Evolutionary conservation across 2,329 filamentous ascomycete genomes (phyloP).

Genomic region (Xylariaceae sp.): DNA sequence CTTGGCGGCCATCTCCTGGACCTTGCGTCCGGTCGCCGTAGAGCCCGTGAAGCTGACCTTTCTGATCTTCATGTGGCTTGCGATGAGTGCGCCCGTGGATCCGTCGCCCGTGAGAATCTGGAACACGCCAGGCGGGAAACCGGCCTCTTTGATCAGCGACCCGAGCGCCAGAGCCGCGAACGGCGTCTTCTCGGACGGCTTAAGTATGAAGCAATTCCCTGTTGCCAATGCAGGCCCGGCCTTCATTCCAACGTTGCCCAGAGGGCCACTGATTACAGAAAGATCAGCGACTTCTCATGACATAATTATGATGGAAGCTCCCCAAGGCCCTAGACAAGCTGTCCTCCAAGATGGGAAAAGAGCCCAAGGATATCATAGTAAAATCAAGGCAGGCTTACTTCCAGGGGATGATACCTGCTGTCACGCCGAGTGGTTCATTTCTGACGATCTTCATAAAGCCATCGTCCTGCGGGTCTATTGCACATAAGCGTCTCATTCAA

Average conservation of each 20-base stretch:
- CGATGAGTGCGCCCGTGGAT: conserved; percentile 11
- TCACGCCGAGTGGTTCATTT: conserved; percentile 13
- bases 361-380: no score
- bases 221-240: conserved; percentile 31
- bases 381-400: no score
- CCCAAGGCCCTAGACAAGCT: no score
- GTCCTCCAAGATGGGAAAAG: no score
- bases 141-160: conserved; percentile 29
- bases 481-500: no score
- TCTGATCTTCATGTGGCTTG: conserved; percentile 12
- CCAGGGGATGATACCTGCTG: conserved; percentile 13
- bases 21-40: conserved; percentile 44
- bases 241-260: conserved; percentile 35
- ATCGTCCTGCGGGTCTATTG: conserved; percentile 12
- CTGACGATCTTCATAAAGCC: conserved; percentile 13
- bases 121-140: conserved; percentile 36
- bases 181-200: conserved; percentile 35
- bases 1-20: conserved; percentile 15
- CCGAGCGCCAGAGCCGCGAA: conserved; percentile 11
- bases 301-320: no score
- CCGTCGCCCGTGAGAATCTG: conserved; percentile 28
- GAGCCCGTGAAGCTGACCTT: conserved; percentile 17
- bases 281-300: no score
- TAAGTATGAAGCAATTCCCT: conserved; percentile 35
- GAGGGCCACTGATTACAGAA: no score